Evolutionary conservation across 441 rosid species (phyloP).

Genomic region (Iberis amara): DNA sequence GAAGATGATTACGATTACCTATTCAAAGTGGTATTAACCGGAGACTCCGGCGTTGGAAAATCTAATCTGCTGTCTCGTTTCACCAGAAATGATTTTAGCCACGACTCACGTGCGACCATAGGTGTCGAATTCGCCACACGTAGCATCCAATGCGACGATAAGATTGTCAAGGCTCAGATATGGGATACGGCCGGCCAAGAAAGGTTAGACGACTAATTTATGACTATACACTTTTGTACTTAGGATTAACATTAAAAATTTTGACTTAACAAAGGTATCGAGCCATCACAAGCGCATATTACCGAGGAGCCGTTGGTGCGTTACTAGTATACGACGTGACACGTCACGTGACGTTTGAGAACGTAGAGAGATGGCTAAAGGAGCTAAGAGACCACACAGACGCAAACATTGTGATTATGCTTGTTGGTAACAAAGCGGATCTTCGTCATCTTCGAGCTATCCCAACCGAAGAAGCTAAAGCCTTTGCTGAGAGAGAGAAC

Average conservation of each 20-base stretch:
- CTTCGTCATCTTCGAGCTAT: constrained; percentile 19
- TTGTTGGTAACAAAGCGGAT: constrained; percentile 17
- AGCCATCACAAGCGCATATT: constrained; percentile 69
- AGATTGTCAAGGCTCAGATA: neutral
- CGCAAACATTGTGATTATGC: constrained; percentile 17
- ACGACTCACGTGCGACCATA: neutral
- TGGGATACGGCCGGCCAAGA: neutral
- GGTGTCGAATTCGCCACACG: neutral
- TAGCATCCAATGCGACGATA: neutral
- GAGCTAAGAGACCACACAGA: constrained; percentile 18
- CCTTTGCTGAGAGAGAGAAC: constrained; percentile 15
- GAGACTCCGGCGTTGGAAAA: neutral
- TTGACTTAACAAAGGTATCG: constrained; percentile 18
- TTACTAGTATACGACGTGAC: constrained; percentile 18
- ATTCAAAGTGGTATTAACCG: neutral
- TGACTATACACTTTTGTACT: no score
- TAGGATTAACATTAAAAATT: no score
- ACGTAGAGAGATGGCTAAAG: constrained; percentile 18
- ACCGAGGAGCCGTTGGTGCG: constrained; percentile 49
- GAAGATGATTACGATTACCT: neutral
- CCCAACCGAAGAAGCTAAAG: constrained; percentile 8
- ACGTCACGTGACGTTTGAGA: constrained; percentile 15
- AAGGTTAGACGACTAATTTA: neutral
- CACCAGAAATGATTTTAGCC: neutral
- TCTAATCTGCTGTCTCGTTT: neutral